Percentiles rank a stretch among this genome's conserved stretches.
These are phyloP conservation scores for Heracleum sosnowskyi DNA, from an alignment of 129 eudicot species.

Conservation along the genomic window DNA sequence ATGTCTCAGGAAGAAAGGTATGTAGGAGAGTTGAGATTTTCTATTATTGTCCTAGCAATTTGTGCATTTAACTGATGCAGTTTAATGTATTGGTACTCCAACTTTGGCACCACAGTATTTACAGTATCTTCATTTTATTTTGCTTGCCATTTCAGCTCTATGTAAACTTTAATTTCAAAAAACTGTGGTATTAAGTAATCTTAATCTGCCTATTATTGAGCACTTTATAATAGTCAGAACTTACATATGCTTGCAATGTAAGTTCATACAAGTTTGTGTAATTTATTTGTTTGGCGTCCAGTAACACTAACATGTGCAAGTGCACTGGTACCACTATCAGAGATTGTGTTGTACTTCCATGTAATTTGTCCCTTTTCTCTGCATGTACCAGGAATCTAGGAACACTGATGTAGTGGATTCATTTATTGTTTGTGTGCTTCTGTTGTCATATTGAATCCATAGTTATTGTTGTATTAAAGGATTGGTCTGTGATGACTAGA, in stretches of 20 bases:
- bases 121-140: neutral
- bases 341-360: neutral
- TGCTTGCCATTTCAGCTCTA: neutral
- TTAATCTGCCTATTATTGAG: neutral
- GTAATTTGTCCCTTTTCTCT: neutral
- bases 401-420: neutral
- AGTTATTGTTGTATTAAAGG: neutral
- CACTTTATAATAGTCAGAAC: neutral
- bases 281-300: neutral
- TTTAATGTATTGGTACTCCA: neutral
- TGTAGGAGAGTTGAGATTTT: neutral
- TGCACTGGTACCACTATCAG: neutral
- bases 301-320: neutral
- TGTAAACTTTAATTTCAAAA: neutral
- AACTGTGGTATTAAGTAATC: neutral
- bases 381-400: neutral
- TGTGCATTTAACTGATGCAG: neutral
- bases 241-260: neutral
- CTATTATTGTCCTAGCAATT: neutral
- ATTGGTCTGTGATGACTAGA: neutral
- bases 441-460: neutral
- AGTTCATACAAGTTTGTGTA: neutral
- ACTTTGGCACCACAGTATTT: neutral
- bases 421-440: neutral
- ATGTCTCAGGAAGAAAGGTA: constrained; percentile 97